Evolutionary conservation across 352 stramenopile genomes (phyloP), one percentile per base, ranked within the genome.

Genomic region (Phytopythium montanum): DNA sequence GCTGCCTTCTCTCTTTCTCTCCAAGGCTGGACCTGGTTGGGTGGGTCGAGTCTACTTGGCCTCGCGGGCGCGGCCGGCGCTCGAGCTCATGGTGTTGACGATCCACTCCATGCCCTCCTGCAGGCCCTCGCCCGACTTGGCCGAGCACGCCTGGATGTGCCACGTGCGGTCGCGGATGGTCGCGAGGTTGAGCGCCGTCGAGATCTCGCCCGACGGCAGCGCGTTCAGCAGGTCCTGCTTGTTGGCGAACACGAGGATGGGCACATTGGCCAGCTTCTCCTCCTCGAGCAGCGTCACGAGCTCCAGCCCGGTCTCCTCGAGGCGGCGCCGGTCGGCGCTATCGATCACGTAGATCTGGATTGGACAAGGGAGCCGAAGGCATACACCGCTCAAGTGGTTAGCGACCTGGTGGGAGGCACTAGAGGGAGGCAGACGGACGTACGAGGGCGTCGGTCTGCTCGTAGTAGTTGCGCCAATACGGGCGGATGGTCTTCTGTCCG

Each of bases 391-490:
- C 31, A 34, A 34, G 9, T 9, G 9, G 21, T 44, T n/a, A 46
- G 23, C 10, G n/a, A 33, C n/a, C n/a, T n/a, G n/a, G n/a, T n/a
- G n/a, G n/a, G n/a, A n/a, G n/a, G n/a, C n/a, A n/a, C n/a, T n/a
- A n/a, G n/a, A n/a, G n/a, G n/a, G n/a, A n/a, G n/a, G n/a, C n/a
- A n/a, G n/a, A n/a, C n/a, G n/a, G n/a, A n/a, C 71, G 50, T 63
- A 93, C 81, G 54, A 98, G 68, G 7, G 90, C 93, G 66, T 98
- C 95, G 3, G 95, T 98, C 73, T 97, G 76, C 80, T 99, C 97
- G 74, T 99, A 99, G 79, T 99, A 99, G 81, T 99, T 99, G 45
- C 97, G 85, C 97, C 98, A 99, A 76, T 99, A 99, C 5, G 97
- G 94, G 23, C 97, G 91, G 56, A 99, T 99, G 23, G 97, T 99